Percentiles rank a stretch among this genome's conserved stretches.
Conservation (phyloP, 2,329 filamentous ascomycete species). For the Alternaria sp. region DNA sequence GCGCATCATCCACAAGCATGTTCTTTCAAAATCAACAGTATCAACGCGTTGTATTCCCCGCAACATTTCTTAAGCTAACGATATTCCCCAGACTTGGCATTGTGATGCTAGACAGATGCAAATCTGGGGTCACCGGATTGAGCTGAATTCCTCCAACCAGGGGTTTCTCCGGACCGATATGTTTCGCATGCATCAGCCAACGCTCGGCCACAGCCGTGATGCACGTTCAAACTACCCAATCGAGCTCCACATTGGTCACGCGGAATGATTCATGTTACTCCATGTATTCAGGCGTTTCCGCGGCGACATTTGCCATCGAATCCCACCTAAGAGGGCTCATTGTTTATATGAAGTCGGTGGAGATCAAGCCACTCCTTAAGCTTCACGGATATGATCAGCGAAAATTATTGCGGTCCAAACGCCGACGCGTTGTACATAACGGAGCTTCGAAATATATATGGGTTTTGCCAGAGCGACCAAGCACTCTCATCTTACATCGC, state of each 20-base stretch:
- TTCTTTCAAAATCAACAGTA: neutral
- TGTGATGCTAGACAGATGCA: neutral
- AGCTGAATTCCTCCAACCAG: constrained; percentile 24
- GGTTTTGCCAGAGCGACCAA: neutral
- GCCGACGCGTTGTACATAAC: constrained; percentile 13
- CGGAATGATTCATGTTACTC: neutral
- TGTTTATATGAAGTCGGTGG: constrained; percentile 8
- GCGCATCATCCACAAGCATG: neutral
- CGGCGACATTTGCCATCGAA: neutral
- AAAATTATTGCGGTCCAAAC: constrained; percentile 3
- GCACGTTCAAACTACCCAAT: neutral
- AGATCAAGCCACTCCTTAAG: neutral
- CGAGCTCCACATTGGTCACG: neutral
- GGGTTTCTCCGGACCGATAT: constrained; percentile 16
- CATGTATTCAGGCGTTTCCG: neutral
- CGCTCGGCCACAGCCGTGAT: neutral
- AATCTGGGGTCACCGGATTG: constrained; percentile 1
- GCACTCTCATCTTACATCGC: neutral
- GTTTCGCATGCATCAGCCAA: constrained; percentile 1
- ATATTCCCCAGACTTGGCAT: constrained; percentile 12
- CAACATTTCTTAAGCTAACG: neutral
- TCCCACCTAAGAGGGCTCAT: constrained; percentile 20
- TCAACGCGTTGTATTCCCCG: neutral
- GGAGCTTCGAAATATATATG: neutral
- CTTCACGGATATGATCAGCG: neutral